Evolutionary conservation across 2,329 filamentous ascomycete genomes (phyloP).

Genomic region (Monosporascus sp.): DNA sequence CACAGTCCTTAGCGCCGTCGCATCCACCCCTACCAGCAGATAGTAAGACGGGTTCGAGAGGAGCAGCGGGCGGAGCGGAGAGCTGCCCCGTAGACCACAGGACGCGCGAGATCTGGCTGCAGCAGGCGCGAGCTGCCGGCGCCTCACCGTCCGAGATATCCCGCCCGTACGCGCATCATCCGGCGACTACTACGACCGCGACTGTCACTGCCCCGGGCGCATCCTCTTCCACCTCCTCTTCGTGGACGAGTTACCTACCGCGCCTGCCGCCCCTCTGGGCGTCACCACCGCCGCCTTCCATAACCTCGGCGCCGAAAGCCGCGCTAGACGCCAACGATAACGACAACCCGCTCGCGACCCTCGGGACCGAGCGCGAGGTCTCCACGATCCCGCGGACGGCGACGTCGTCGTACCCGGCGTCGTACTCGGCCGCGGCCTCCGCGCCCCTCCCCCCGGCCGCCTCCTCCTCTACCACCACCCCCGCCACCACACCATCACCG

Average conservation of each 20-base stretch:
- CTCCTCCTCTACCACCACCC: conserved; percentile 35
- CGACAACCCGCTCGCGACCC: conserved; percentile 18
- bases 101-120: conserved; percentile 62
- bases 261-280: conserved; percentile 37
- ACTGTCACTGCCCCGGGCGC: conserved; percentile 23
- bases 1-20: conserved; percentile 13
- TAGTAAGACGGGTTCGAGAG: not conserved
- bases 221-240: conserved; percentile 31
- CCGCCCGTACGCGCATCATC: not conserved
- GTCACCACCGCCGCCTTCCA: conserved; percentile 16
- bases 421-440: conserved; percentile 24
- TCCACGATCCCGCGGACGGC: conserved; percentile 68
- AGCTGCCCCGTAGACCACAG: conserved; percentile 65
- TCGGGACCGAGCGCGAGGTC: conserved; percentile 66
- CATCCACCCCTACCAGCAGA: no score
- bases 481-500: conserved; percentile 25
- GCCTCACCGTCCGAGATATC: no score
- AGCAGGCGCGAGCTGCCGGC: conserved; percentile 21
- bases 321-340: not conserved
- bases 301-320: conserved; percentile 7
- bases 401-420: not conserved
- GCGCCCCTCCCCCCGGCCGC: conserved; percentile 26
- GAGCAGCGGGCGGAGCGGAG: conserved; percentile 20
- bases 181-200: conserved; percentile 8
- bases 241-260: conserved; percentile 40